These are phyloP conservation scores for Russula sp. DNA, from an alignment of 768 basidiomycete species.

Conservation along the genomic window DNA sequence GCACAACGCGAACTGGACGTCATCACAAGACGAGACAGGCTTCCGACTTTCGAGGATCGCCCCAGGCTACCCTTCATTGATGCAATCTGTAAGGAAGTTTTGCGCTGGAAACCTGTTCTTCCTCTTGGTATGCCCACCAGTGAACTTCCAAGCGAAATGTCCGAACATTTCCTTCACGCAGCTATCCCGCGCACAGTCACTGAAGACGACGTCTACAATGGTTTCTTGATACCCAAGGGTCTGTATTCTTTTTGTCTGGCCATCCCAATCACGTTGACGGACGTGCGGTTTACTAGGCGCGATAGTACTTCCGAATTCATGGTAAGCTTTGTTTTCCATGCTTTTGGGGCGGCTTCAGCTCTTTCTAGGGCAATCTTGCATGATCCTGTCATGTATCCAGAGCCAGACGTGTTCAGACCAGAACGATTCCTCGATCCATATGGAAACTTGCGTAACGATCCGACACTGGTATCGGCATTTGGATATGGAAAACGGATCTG, in stretches of 20 bases:
- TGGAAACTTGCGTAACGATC: slow-evolving; percentile 26
- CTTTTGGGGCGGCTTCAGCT: no score
- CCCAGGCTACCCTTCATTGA: not conserved
- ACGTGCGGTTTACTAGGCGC: not conserved
- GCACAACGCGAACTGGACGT: not conserved
- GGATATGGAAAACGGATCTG: no score
- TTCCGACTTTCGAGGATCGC: not conserved
- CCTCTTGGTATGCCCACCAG: not conserved
- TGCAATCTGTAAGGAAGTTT: not conserved
- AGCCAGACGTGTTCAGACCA: no score
- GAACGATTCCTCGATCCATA: no score
- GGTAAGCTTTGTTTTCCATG: no score
- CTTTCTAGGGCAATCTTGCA: not conserved
- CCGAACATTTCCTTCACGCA: not conserved
- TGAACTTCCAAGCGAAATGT: not conserved
- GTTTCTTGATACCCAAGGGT: not conserved
- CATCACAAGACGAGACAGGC: not conserved
- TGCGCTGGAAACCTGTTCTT: not conserved
- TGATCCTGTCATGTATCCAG: no score
- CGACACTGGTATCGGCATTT: slow-evolving; percentile 15
- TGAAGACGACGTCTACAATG: not conserved
- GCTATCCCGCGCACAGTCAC: no score
- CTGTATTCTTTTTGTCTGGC: not conserved
- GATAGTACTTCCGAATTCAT: not conserved
- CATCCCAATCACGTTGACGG: not conserved